phyloP scores from a whole-genome alignment of 116 monocot genomes.

The Iris pallida region DNA sequence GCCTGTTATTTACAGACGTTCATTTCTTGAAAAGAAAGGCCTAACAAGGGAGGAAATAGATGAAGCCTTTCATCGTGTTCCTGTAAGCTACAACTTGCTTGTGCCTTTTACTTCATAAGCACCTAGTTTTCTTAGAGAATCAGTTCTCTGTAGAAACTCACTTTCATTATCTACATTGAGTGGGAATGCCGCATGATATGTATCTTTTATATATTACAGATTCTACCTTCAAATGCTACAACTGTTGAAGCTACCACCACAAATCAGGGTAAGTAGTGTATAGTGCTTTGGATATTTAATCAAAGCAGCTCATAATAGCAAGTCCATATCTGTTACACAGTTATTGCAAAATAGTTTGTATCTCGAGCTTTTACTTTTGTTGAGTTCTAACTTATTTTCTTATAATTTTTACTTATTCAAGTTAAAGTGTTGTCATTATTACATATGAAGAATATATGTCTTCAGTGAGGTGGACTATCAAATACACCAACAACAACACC shows the following conservation, averaged over 20 bases:
- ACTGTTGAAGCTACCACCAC: conserved; percentile 30
- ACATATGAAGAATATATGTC: no score
- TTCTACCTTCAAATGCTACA: conserved; percentile 62
- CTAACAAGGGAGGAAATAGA: conserved; percentile 94
- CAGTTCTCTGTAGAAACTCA: not conserved
- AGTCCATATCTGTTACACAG: no score
- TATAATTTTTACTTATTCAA: no score
- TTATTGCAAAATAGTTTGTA: no score
- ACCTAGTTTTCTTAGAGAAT: not conserved
- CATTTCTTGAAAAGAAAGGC: conserved; percentile 94
- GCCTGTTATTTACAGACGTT: conserved; percentile 74
- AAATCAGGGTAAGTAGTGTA: conserved; percentile 43
- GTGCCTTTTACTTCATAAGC: not conserved
- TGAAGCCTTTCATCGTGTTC: conserved; percentile 96
- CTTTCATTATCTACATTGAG: not conserved
- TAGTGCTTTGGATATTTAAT: no score
- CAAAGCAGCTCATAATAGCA: no score
- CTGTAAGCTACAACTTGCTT: conserved; percentile 43
- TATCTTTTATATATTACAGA: conserved; percentile 35
- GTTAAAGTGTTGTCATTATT: no score
- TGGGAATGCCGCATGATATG: not conserved
- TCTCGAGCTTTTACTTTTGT: no score
- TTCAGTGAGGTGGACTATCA: no score
- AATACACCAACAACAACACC: no score
- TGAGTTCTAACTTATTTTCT: no score